Conservation (phyloP, 371 early-diverging fungal genomes). For the Mortierella sp. region DNA sequence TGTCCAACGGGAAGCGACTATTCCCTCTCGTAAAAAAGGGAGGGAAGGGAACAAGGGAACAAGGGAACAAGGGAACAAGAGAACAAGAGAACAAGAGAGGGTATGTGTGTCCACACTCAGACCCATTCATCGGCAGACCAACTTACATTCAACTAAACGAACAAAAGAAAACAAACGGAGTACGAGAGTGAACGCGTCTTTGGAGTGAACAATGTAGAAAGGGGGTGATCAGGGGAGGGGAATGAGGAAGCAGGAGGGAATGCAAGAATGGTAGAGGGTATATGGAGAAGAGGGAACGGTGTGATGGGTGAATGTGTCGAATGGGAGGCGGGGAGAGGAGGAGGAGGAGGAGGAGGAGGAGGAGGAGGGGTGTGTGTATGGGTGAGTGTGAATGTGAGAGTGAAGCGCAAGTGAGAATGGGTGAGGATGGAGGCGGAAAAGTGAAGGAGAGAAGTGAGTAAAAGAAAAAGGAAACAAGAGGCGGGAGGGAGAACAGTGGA, state of each 20-base stretch:
- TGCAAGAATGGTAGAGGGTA: not conserved
- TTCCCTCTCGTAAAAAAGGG: too few relatives aligned
- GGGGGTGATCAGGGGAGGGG: not conserved
- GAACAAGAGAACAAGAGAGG: too few relatives aligned
- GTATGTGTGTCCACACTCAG: not conserved
- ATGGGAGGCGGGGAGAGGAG: not conserved
- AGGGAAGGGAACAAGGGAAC: not conserved
- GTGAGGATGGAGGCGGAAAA: not conserved
- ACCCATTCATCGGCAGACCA: not conserved
- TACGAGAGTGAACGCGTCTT: not conserved
- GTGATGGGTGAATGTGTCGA: not conserved
- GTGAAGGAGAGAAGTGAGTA: not conserved
- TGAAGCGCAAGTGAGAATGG: not conserved
- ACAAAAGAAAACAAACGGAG: not conserved
- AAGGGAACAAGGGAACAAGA: not conserved
- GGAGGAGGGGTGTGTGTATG: not conserved
- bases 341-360: not conserved
- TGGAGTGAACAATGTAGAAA: not conserved
- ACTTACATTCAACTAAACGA: not conserved
- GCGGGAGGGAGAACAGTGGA: not conserved
- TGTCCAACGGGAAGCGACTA: constrained; percentile 1
- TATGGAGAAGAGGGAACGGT: not conserved
- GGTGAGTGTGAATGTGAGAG: not conserved
- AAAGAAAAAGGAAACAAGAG: not conserved
- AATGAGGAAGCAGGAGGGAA: not conserved